These are phyloP conservation scores for Aureobasidium uvarum DNA, from an alignment of 2,329 filamentous ascomycete species.

Conservation along the genomic window DNA sequence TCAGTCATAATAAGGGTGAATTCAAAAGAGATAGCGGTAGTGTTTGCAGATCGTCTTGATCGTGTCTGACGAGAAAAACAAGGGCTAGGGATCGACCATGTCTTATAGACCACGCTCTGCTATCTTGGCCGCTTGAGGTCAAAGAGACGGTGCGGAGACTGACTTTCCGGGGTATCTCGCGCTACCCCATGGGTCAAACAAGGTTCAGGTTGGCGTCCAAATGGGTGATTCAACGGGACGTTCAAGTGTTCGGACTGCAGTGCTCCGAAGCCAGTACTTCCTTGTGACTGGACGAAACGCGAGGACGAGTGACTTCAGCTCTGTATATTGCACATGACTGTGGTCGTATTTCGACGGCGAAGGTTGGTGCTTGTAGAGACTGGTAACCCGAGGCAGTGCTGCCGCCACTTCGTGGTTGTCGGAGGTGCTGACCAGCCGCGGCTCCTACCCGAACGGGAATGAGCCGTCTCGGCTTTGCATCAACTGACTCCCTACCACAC, in stretches of 20 bases:
- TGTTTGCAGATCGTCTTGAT: not conserved
- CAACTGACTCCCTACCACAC: too few relatives aligned
- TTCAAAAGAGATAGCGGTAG: not conserved
- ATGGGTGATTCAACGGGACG: not conserved
- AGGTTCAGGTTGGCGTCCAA: not conserved
- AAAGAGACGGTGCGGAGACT: not conserved
- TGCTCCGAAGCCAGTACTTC: not conserved
- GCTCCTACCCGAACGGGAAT: too few relatives aligned
- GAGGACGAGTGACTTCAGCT: not conserved
- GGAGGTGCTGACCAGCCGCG: too few relatives aligned
- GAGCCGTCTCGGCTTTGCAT: too few relatives aligned
- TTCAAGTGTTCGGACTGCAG: not conserved
- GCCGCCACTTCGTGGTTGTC: too few relatives aligned
- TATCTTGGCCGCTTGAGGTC: too few relatives aligned
- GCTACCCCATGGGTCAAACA: constrained; percentile 14
- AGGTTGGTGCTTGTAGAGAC: too few relatives aligned
- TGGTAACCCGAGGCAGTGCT: too few relatives aligned
- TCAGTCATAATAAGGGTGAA: not conserved
- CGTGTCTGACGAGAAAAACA: not conserved
- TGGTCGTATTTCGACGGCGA: not conserved
- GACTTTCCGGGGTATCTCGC: constrained; percentile 7
- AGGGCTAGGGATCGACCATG: not conserved
- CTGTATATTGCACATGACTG: not conserved
- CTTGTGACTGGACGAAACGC: not conserved
- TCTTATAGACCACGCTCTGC: not conserved